Base-by-base conservation (phyloP, 495 filamentous ascomycete genomes). In the Acidomyces sp. region DNA sequence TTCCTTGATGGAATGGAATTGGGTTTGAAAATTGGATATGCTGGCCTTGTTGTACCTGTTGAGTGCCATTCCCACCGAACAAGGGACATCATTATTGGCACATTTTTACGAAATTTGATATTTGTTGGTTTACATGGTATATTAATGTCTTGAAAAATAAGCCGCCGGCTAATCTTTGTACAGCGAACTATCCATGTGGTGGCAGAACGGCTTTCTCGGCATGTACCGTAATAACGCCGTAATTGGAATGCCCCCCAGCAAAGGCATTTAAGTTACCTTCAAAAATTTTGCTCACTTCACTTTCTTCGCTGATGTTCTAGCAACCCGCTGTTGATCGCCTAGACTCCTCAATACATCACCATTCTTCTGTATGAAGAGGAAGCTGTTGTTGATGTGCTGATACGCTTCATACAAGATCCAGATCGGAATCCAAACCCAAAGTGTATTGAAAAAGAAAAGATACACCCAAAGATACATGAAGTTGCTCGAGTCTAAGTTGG, bases 391-490 rank as follows among this genome's bases (percentile, higher is more conserved):
- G 23, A 45, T 39, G 16, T 26, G 20, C 16, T 10, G 3, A 17
- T 71, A 73, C 0, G 74, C 70, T 52, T 82, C 72, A 45, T 66
- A 80, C 51, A 93, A 60, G 18, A 86, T 69, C 69, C 83, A 93
- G 9, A 77, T 32, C 1, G 87, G 87, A 23, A 65, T 53, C 40
- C 48, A 72, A 19, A 95, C 85, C 87, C 87, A 95, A 12, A 94
- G 67, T 34, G 68, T 77, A 55, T 95, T 95, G 64, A 94, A 94
- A 63, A 93, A 93, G 49, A 82, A 66, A 38, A 96, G 61, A 54
- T 93, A 94, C 9, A 94, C 63, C 83, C 83, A 82, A 49, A 80
- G 55, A 53, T 87, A 93, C 69, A 95, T 86, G 46, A 73, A 80
- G 51, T 92, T 86, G 43, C 71, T 74, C 0, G 75, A 80, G 49